Evolutionary conservation across 2,329 filamentous ascomycete genomes (phyloP).

Genomic region (Atkinsonella texensis): DNA sequence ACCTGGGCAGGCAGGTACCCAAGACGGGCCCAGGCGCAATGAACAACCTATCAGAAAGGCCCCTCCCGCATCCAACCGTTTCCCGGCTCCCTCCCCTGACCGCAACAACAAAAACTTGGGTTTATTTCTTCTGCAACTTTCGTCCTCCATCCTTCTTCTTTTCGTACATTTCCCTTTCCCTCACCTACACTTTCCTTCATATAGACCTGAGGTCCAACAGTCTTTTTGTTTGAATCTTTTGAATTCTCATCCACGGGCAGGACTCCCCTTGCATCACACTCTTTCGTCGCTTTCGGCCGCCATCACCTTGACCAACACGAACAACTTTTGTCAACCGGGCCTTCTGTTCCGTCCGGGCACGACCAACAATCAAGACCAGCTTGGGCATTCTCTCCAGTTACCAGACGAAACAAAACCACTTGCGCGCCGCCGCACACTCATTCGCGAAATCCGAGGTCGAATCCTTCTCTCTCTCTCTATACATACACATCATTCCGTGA

Average conservation of each 20-base stretch:
- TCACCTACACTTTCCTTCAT: conserved; percentile 7
- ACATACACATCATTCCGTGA: background rate
- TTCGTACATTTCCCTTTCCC: background rate
- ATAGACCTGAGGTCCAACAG: conserved; percentile 3
- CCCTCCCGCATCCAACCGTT: background rate
- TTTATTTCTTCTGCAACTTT: background rate
- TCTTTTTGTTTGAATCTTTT: conserved; percentile 7
- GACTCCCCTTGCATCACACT: conserved; percentile 7
- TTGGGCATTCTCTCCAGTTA: conserved; percentile 4
- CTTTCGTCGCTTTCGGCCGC: conserved; percentile 5
- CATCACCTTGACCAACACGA: background rate
- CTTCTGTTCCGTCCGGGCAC: too few relatives aligned
- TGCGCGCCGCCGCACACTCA: background rate
- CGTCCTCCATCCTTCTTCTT: background rate
- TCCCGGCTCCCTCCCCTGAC: background rate
- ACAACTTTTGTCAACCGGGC: background rate
- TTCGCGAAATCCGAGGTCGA: background rate
- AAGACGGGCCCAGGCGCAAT: too few relatives aligned
- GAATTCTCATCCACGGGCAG: conserved; percentile 7
- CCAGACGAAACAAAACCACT: conserved; percentile 3
- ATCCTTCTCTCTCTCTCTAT: too few relatives aligned
- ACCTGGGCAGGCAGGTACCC: too few relatives aligned
- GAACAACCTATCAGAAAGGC: background rate
- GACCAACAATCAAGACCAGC: background rate
- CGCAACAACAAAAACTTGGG: too few relatives aligned